A percentile compares a stretch with the other conserved stretches of the same genome.
Conservation (phyloP, 495 filamentous ascomycete species). For the Neurospora sp. region DNA sequence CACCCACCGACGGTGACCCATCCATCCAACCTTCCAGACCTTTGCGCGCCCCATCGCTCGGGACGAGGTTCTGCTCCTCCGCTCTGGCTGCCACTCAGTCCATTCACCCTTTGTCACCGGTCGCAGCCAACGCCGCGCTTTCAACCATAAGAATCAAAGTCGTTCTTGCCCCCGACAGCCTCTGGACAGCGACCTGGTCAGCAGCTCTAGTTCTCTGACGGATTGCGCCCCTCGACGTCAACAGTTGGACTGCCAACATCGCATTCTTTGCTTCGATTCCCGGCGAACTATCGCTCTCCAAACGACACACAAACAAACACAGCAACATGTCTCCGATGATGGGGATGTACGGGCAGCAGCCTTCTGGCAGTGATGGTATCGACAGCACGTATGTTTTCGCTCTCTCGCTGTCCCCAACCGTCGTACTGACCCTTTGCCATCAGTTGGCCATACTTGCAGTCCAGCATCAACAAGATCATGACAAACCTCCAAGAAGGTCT, state of each 20-base stretch:
- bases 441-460: conserved; percentile 84
- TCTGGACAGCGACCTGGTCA: background rate
- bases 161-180: background rate
- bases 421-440: conserved; percentile 4
- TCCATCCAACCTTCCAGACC: background rate
- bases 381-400: conserved; percentile 59
- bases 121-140: background rate
- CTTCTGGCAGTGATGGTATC: conserved; percentile 68
- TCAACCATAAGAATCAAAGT: background rate
- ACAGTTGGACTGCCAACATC: background rate
- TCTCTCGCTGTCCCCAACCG: background rate
- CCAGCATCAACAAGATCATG: conserved; percentile 88
- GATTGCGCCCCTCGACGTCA: background rate
- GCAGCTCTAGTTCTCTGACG: background rate
- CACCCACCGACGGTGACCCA: background rate
- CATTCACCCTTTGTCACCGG: background rate
- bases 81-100: background rate
- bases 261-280: background rate
- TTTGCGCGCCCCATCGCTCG: background rate
- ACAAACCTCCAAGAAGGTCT: conserved; percentile 78
- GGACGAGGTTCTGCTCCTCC: background rate
- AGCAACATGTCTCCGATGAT: conserved; percentile 15
- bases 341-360: conserved; percentile 35
- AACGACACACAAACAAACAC: background rate
- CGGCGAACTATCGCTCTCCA: background rate